A percentile compares a stretch with the other conserved stretches of the same genome.
phyloP scores from a whole-genome alignment of 441 rosid species.

The Euphorbia celastroides region DNA sequence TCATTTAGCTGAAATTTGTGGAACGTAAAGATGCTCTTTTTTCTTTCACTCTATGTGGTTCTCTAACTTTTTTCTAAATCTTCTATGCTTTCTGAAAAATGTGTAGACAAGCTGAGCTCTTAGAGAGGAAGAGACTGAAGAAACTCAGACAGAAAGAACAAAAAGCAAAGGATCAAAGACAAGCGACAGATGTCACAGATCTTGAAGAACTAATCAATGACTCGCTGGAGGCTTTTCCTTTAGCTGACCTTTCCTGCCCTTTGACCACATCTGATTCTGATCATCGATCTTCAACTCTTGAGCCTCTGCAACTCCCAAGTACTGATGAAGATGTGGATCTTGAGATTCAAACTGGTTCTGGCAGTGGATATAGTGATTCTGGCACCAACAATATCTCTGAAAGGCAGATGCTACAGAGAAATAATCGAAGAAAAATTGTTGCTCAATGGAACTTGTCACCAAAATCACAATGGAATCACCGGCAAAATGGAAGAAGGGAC shows the following conservation, averaged over 20 bases:
- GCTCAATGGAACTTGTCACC: slow-evolving; percentile 33
- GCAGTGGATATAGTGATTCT: slow-evolving; percentile 30
- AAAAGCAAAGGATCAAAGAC: slow-evolving; percentile 64
- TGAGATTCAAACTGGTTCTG: slow-evolving; percentile 34
- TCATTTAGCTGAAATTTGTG: not conserved
- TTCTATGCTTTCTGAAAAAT: slow-evolving; percentile 12
- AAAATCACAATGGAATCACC: slow-evolving; percentile 38
- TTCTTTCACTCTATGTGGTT: not conserved
- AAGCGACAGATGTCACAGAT: slow-evolving; percentile 34
- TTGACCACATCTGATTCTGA: slow-evolving; percentile 38
- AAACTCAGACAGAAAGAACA: slow-evolving; percentile 84
- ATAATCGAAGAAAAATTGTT: slow-evolving; percentile 28
- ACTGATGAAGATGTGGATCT: slow-evolving; percentile 35
- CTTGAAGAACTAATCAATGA: slow-evolving; percentile 38
- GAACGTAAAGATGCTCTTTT: not conserved
- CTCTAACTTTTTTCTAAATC: not conserved
- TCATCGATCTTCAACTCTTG: slow-evolving; percentile 31
- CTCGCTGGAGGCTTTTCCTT: slow-evolving; percentile 36
- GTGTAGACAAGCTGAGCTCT: slow-evolving; percentile 70
- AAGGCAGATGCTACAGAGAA: slow-evolving; percentile 29
- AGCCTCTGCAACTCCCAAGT: slow-evolving; percentile 31
- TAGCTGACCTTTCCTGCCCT: slow-evolving; percentile 38
- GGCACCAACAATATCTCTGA: slow-evolving; percentile 32
- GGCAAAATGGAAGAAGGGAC: slow-evolving; percentile 42
- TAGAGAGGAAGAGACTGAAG: slow-evolving; percentile 78